Conservation (phyloP, 768 basidiomycete species). For the Pisolithus orientalis region DNA sequence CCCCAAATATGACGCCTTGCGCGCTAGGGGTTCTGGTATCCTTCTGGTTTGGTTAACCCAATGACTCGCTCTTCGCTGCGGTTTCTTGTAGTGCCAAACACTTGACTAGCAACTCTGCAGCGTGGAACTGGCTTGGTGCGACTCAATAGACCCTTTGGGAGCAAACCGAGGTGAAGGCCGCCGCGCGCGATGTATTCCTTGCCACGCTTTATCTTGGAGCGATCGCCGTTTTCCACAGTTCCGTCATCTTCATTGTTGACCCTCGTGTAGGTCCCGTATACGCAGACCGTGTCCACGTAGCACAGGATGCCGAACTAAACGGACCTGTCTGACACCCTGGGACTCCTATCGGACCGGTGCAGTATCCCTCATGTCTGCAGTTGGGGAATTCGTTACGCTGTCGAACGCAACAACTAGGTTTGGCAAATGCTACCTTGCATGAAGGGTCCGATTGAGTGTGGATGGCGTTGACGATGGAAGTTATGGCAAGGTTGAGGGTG, state of each 20-base stretch:
- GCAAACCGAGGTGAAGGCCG: background rate
- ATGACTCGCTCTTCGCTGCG: constrained; percentile 6
- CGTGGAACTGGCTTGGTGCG: constrained; percentile 14
- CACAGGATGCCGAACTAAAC: background rate
- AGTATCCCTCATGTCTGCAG: background rate
- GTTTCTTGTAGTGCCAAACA: constrained; percentile 5
- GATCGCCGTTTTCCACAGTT: constrained; percentile 2
- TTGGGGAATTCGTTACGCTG: background rate
- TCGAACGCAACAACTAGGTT: no score
- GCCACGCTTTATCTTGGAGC: constrained; percentile 1
- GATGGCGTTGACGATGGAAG: constrained; percentile 72
- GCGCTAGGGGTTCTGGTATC: constrained; percentile 6
- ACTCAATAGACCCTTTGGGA: constrained; percentile 1
- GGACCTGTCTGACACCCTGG: background rate
- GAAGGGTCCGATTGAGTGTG: constrained; percentile 34
- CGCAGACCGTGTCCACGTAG: background rate
- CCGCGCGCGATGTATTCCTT: background rate
- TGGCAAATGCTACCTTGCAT: constrained; percentile 44
- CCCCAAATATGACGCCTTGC: background rate
- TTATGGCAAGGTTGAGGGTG: constrained; percentile 87
- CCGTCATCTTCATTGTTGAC: constrained; percentile 4
- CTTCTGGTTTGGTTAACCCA: constrained; percentile 9
- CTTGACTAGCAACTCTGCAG: constrained; percentile 10
- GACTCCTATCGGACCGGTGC: background rate
- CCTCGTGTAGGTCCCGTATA: background rate